Conservation (phyloP, 163 green algal species). For the Coccomyxa subellipsoidea region DNA sequence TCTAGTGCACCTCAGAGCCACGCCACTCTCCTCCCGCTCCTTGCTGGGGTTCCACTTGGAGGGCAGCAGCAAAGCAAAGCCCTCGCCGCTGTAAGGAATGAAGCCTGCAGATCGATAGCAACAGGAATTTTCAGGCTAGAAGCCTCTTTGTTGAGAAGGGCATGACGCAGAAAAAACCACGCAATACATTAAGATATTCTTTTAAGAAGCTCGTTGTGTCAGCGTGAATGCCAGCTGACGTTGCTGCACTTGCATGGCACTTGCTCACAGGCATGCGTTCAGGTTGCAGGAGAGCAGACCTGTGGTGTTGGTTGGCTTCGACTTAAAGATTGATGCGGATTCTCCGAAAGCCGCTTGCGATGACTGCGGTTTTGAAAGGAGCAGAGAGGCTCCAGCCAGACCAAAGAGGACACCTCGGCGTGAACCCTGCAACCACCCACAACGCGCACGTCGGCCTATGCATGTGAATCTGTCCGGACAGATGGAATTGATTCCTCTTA, state of each 20-base stretch:
- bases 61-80: conserved; percentile 87
- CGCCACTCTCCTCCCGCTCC: conserved; percentile 81
- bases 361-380: conserved; percentile 52
- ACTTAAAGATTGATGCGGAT: conserved; percentile 83
- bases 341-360: conserved; percentile 86
- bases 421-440: background rate
- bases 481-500: background rate
- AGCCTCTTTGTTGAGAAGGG: no score
- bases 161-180: no score
- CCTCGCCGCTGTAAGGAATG: conserved; percentile 86
- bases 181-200: no score
- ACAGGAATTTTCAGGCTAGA: no score
- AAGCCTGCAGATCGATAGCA: conserved; percentile 60
- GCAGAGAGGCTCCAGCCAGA: conserved; percentile 63
- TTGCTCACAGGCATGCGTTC: no score
- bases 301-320: conserved; percentile 80
- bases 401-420: conserved; percentile 45
- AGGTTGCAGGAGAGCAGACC: no score
- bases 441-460: background rate
- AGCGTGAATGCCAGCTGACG: no score
- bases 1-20: conserved; percentile 49
- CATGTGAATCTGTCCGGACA: background rate
- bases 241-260: no score
- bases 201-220: no score
- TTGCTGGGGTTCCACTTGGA: conserved; percentile 96